Evolutionary conservation across 2,329 filamentous ascomycete genomes (phyloP).

Genomic region (Talaromyces piceae): DNA sequence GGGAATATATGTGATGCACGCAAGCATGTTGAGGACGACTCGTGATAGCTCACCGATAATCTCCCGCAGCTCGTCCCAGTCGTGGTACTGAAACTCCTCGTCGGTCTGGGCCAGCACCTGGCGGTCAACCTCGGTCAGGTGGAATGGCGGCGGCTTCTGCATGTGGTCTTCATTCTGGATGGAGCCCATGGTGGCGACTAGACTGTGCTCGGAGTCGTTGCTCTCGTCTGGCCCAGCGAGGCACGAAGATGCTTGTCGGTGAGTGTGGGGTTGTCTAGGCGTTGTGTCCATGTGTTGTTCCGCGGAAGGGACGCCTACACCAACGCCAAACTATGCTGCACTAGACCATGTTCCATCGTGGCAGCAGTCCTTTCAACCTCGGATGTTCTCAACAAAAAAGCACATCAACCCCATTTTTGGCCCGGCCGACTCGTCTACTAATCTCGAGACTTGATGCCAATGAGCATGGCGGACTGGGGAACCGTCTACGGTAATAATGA

Average conservation of each 20-base stretch:
- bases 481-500: too few relatives aligned
- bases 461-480: too few relatives aligned
- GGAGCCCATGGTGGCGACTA: conserved; percentile 9
- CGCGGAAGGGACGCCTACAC: too few relatives aligned
- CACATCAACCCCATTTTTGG: background rate
- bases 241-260: too few relatives aligned
- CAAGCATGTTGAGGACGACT: background rate
- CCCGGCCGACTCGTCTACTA: too few relatives aligned
- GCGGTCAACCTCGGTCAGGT: conserved; percentile 44
- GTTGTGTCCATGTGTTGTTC: background rate
- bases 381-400: background rate
- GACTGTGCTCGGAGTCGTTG: too few relatives aligned
- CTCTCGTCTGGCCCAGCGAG: too few relatives aligned
- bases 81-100: conserved; percentile 45
- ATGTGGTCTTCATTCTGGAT: conserved; percentile 1
- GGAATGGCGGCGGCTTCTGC: conserved; percentile 31
- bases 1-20: background rate
- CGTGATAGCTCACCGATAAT: conserved; percentile 43
- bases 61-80: conserved; percentile 45
- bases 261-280: background rate
- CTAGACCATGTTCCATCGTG: too few relatives aligned
- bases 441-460: too few relatives aligned
- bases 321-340: too few relatives aligned
- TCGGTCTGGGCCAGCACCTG: conserved; percentile 44
- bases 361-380: background rate